Base-by-base conservation (phyloP, 2,329 filamentous ascomycete genomes). In the Colletotrichum theobromicola region DNA sequence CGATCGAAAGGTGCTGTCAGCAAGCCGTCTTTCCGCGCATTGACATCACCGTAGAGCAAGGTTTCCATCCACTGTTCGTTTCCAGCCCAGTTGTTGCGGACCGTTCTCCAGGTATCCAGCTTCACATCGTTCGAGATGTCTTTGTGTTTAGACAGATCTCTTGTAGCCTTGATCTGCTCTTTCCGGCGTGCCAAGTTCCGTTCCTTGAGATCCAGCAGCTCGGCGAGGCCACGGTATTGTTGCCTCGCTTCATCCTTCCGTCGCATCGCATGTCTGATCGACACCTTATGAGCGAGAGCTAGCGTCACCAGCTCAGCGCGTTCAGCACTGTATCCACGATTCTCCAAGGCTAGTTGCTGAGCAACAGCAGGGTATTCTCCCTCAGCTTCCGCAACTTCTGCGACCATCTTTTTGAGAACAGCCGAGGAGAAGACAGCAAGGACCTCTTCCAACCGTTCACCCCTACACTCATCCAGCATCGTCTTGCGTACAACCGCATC, bases 381-480 rank as follows among this genome's bases (percentile, higher is more conserved):
- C 50, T 83, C 81, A 46, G 84, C 83, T 24, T 82, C 81, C 53
- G 82, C 78, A 50, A 86, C 81, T 55, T 86, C 84, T 0, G 88
- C 85, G 2, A 94, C 84, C 1, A 90, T 83, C 80, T 93, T 95
- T 80, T 94, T 94, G 76, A 98, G 83, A 1, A 98, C 95, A 0
- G 92, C 90, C 16, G 94, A 94, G 2, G 96, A 98, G 79, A 99
- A 97, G 1, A 92, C 88, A 4, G 95, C 92, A 32, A 98, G 88
- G 2, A 98, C 86, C 81, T 99, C 97, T 81, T 96, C 95, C 69
- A 98, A 91, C 76, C 95, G 93, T 69, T 98, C 95, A 7, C 96
- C 96, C 77, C 94, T 96, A 85, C 97, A 99, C 79, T 99, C 96
- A 81, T 99, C 97, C 66, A 99, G 87, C 94, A 98, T 98, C 0